A percentile compares a stretch with the other conserved stretches of the same genome.
Evolutionary conservation across 768 basidiomycete genomes (phyloP).

Genomic region (Kwoniella shandongensis): DNA sequence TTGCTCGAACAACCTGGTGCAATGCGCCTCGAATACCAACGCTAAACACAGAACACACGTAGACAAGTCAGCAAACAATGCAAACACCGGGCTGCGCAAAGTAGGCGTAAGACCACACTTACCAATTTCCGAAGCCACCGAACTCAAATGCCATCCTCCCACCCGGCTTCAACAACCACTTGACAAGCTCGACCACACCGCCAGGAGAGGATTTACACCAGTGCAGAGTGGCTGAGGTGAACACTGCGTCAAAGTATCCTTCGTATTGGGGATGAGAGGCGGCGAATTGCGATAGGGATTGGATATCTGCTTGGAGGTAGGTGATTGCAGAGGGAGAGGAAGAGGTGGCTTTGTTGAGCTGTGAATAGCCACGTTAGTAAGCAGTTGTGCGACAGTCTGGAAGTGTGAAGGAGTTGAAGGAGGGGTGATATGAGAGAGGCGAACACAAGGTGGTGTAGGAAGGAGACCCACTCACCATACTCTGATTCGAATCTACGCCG

Average conservation of each 20-base stretch:
- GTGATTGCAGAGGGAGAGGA: slow-evolving; percentile 55
- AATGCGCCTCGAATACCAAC: slow-evolving; percentile 63
- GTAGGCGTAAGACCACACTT: slow-evolving; percentile 19
- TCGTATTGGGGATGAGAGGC: slow-evolving; percentile 17
- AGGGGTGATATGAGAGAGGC: not conserved
- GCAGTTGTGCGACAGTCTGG: not conserved
- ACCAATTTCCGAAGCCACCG: slow-evolving; percentile 75
- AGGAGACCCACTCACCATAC: slow-evolving; percentile 63
- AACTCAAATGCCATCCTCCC: slow-evolving; percentile 75
- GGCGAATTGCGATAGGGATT: slow-evolving; percentile 56
- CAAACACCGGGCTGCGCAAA: too few relatives aligned
- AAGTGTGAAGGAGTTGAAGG: not conserved
- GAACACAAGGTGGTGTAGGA: too few relatives aligned
- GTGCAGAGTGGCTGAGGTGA: slow-evolving; percentile 76
- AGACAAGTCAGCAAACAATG: too few relatives aligned
- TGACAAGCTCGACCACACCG: slow-evolving; percentile 65
- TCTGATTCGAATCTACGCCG: slow-evolving; percentile 69
- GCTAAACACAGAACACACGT: too few relatives aligned
- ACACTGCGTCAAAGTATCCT: slow-evolving; percentile 68
- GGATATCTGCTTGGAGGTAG: slow-evolving; percentile 37
- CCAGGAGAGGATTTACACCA: slow-evolving; percentile 78
- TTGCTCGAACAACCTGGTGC: slow-evolving; percentile 59
- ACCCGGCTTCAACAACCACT: slow-evolving; percentile 65
- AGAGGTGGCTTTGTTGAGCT: slow-evolving; percentile 62
- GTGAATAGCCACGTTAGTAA: not conserved